Conservation (phyloP, 495 filamentous ascomycete genomes). For the Penicillium tannophilum region DNA sequence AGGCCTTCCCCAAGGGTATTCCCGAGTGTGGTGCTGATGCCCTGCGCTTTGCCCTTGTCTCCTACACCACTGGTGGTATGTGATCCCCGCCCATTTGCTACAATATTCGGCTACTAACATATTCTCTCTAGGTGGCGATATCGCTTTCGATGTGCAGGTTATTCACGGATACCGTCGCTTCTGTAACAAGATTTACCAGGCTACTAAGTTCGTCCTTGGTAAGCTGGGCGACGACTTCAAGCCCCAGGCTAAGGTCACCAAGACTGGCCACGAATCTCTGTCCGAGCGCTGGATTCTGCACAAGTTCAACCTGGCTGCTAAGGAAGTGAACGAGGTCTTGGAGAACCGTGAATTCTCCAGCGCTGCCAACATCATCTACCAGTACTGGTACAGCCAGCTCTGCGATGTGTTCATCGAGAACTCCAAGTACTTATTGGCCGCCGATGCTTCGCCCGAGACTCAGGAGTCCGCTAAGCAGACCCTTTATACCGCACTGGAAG, state of each 20-base stretch:
- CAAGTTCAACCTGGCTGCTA: constrained; percentile 73
- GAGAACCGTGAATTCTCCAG: constrained; percentile 71
- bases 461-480: constrained; percentile 63
- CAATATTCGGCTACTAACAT: background rate
- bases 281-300: constrained; percentile 86
- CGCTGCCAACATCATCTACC: constrained; percentile 63
- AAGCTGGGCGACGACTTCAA: constrained; percentile 72
- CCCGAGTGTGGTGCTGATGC: constrained; percentile 88
- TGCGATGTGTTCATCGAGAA: constrained; percentile 77
- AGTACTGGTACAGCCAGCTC: constrained; percentile 69
- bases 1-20: constrained; percentile 76
- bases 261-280: constrained; percentile 68
- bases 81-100: constrained; percentile 21
- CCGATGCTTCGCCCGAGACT: constrained; percentile 57
- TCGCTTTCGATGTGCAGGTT: constrained; percentile 81
- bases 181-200: constrained; percentile 92
- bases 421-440: constrained; percentile 70
- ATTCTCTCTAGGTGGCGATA: constrained; percentile 62
- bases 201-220: constrained; percentile 82
- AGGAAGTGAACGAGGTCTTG: constrained; percentile 71
- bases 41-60: constrained; percentile 76
- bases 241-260: constrained; percentile 55
- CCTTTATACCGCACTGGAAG: constrained; percentile 70
- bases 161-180: constrained; percentile 84
- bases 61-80: constrained; percentile 81